Evolutionary conservation across 352 stramenopile species (phyloP).

Genomic region (Pythium diclinum): DNA sequence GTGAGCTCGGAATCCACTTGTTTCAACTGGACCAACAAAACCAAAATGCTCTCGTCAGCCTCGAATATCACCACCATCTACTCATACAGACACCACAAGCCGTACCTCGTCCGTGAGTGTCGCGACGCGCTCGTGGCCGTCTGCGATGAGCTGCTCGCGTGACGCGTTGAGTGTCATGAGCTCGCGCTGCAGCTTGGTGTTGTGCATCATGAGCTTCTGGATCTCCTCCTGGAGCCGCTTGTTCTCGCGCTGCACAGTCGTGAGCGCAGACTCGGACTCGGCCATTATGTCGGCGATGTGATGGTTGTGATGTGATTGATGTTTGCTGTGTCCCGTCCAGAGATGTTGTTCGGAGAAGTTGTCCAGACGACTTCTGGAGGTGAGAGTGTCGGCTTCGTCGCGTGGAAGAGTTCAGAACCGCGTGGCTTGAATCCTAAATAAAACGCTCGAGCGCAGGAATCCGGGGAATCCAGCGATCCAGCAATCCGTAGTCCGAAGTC

Average conservation of each 20-base stretch:
- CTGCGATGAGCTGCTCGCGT: constrained; percentile 40
- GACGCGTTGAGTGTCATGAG: constrained; percentile 46
- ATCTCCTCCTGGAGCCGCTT: constrained; percentile 53
- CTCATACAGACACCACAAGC: neutral
- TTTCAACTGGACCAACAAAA: constrained; percentile 17
- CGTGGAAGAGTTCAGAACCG: neutral
- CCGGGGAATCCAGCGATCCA: neutral
- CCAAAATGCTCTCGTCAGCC: neutral
- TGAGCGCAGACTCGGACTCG: constrained; percentile 14
- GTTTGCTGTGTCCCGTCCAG: neutral
- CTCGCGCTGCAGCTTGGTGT: constrained; percentile 65
- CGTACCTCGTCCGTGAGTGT: constrained; percentile 45
- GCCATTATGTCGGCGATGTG: neutral
- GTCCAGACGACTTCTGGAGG: neutral
- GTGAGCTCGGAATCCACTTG: constrained; percentile 22
- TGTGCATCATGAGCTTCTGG: constrained; percentile 51
- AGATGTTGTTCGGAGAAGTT: neutral
- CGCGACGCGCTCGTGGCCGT: constrained; percentile 39
- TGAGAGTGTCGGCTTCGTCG: neutral
- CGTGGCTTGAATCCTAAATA: neutral
- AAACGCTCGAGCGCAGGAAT: neutral
- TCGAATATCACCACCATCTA: no score
- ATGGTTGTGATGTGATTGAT: neutral
- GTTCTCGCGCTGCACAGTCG: constrained; percentile 50
- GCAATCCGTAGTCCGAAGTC: neutral